These are phyloP conservation scores for Beverwykella pulmonaria DNA, from an alignment of 495 filamentous ascomycete species.

Conservation along the genomic window DNA sequence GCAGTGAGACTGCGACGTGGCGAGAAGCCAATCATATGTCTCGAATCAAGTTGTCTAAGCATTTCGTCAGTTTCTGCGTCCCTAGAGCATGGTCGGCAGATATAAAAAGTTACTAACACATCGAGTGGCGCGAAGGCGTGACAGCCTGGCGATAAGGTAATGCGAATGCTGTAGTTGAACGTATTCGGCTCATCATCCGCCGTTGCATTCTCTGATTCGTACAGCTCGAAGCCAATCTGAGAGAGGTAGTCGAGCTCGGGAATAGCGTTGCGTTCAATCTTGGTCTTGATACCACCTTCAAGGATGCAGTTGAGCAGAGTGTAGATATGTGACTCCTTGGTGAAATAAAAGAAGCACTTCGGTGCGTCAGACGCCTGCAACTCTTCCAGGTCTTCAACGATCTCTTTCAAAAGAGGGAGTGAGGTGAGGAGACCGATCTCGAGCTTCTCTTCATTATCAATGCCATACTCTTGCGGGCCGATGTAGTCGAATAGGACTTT, in stretches of 20 bases:
- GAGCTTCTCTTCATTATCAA: slow-evolving; percentile 89
- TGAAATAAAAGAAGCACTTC: slow-evolving; percentile 98
- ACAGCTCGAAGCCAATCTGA: slow-evolving; percentile 96
- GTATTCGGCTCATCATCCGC: slow-evolving; percentile 58
- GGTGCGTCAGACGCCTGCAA: slow-evolving; percentile 91
- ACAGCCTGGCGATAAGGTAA: slow-evolving; percentile 92
- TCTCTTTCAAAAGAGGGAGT: slow-evolving; percentile 89
- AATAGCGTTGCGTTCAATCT: slow-evolving; percentile 86
- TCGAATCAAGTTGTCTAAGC: slow-evolving; percentile 75
- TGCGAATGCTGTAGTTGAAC: slow-evolving; percentile 92
- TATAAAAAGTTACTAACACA: slow-evolving; percentile 54
- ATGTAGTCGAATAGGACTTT: slow-evolving; percentile 98
- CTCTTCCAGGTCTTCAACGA: slow-evolving; percentile 95
- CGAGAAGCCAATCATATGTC: slow-evolving; percentile 91
- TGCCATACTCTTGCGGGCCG: slow-evolving; percentile 97
- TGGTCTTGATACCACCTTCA: slow-evolving; percentile 92
- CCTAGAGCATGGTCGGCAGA: neutral
- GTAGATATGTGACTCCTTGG: slow-evolving; percentile 98
- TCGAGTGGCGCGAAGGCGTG: slow-evolving; percentile 95
- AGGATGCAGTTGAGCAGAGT: slow-evolving; percentile 97
- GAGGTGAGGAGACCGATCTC: slow-evolving; percentile 96
- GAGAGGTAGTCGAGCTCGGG: slow-evolving; percentile 97
- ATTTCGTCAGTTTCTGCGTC: neutral
- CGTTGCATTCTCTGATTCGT: slow-evolving; percentile 82
- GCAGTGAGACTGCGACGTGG: slow-evolving; percentile 84